Percentiles rank a stretch among this genome's conserved stretches.
Conservation (phyloP, 176 grass and related monocot genomes). For the Carex littledalei region DNA sequence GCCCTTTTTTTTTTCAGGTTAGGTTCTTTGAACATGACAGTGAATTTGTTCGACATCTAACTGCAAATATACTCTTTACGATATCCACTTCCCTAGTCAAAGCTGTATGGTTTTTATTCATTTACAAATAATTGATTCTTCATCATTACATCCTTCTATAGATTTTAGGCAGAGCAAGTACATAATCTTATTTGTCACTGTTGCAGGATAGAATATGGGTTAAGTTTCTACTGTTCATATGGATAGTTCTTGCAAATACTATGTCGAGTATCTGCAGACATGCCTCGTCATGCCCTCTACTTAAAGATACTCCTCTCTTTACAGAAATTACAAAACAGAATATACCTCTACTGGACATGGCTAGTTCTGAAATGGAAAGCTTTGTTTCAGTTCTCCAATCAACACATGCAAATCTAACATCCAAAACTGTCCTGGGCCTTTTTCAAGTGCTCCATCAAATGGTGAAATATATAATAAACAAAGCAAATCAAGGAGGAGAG, state of each 20-base stretch:
- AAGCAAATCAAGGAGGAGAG: constrained; percentile 14
- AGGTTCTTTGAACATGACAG: constrained; percentile 46
- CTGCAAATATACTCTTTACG: constrained; percentile 51
- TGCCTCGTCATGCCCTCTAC: constrained; percentile 16
- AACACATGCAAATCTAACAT: constrained; percentile 18
- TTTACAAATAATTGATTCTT: constrained; percentile 5
- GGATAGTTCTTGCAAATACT: constrained; percentile 32
- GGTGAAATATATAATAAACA: constrained; percentile 62
- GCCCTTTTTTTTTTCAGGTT: constrained; percentile 42
- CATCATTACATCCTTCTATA: not conserved
- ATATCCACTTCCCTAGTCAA: constrained; percentile 45
- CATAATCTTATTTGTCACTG: constrained; percentile 15
- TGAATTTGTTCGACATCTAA: constrained; percentile 63
- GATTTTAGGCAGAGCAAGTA: not conserved
- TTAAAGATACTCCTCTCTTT: constrained; percentile 18
- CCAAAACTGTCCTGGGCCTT: constrained; percentile 36
- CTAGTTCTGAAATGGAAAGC: constrained; percentile 27
- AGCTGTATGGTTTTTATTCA: constrained; percentile 49
- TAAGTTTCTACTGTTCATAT: constrained; percentile 58
- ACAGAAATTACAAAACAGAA: constrained; percentile 20
- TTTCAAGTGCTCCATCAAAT: constrained; percentile 61
- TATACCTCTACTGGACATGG: not conserved
- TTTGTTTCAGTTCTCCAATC: constrained; percentile 46
- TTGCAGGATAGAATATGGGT: constrained; percentile 50
- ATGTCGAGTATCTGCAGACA: constrained; percentile 26